phyloP scores from a whole-genome alignment of 2,329 filamentous ascomycete species.

The Plenodomus lindquistii region DNA sequence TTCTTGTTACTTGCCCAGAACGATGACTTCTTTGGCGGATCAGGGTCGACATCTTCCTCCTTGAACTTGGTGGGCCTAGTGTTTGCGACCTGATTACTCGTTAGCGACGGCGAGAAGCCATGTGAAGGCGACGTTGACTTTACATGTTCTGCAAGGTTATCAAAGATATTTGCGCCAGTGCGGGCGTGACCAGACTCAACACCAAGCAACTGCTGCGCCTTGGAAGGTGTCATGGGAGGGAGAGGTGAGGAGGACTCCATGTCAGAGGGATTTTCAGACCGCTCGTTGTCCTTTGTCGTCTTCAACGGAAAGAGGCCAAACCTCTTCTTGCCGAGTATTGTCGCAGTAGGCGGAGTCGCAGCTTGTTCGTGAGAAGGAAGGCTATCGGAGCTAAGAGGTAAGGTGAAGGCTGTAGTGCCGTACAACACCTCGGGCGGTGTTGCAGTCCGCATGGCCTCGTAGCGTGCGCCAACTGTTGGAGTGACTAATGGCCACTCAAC shows the following conservation, averaged over 20 bases:
- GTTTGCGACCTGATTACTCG: constrained; percentile 2
- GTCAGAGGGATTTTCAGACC: constrained; percentile 6
- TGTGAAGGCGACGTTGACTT: not conserved
- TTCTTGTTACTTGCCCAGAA: constrained; percentile 15
- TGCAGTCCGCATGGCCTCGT: not conserved
- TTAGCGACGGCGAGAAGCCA: not conserved
- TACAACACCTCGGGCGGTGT: not conserved
- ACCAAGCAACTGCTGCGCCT: constrained; percentile 27
- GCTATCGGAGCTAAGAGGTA: not conserved
- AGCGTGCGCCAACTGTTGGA: constrained; percentile 10
- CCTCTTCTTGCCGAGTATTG: constrained; percentile 19
- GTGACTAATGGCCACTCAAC: constrained; percentile 4
- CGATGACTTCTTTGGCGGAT: constrained; percentile 8
- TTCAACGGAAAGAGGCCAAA: constrained; percentile 18
- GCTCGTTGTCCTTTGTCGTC: constrained; percentile 11
- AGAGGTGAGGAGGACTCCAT: constrained; percentile 14
- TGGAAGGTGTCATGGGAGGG: constrained; percentile 23
- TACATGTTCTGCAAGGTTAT: not conserved
- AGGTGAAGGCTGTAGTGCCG: not conserved
- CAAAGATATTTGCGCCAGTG: not conserved
- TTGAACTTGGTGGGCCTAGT: constrained; percentile 8
- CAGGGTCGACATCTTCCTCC: constrained; percentile 14
- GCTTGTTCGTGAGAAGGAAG: constrained; percentile 8
- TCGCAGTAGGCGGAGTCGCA: constrained; percentile 1
- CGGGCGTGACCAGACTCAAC: constrained; percentile 4